These are phyloP conservation scores for Colletotrichum sp. DNA, from an alignment of 2,329 filamentous ascomycete genomes.

Conservation along the genomic window DNA sequence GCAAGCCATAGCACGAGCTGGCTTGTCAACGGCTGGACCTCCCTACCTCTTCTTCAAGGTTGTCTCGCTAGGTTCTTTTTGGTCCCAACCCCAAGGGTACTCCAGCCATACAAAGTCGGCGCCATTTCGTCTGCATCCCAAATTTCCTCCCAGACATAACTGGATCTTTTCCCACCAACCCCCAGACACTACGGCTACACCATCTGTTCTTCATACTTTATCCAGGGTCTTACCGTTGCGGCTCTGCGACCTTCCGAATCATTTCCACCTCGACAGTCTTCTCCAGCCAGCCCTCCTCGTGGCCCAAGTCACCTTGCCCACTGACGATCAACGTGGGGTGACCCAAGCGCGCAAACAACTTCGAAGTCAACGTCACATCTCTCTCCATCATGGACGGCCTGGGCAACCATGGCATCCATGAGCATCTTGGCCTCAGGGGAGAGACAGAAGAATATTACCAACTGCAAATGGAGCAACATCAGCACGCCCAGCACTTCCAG, in stretches of 20 bases:
- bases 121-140: not conserved
- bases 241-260: conserved; percentile 1
- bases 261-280: not conserved
- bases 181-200: conserved; percentile 2
- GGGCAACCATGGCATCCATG: conserved; percentile 6
- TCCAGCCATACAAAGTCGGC: not conserved
- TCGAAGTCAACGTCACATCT: not conserved
- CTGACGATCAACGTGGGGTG: not conserved
- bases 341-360: not conserved
- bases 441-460: not conserved
- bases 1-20: not conserved
- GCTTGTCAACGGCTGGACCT: conserved; percentile 3
- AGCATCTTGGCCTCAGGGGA: not conserved
- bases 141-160: not conserved
- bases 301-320: not conserved
- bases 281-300: not conserved
- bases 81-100: not conserved
- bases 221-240: conserved; percentile 8
- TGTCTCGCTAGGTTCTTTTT: not conserved
- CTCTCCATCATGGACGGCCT: conserved; percentile 25
- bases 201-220: not conserved
- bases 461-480: not conserved
- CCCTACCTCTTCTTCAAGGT: not conserved
- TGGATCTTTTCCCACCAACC: not conserved
- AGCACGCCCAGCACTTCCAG: not conserved